Evolutionary conservation across 2,329 filamentous ascomycete species (phyloP), one percentile per base, ranked within the genome.

Genomic region (Fusarium fujikuroi): DNA sequence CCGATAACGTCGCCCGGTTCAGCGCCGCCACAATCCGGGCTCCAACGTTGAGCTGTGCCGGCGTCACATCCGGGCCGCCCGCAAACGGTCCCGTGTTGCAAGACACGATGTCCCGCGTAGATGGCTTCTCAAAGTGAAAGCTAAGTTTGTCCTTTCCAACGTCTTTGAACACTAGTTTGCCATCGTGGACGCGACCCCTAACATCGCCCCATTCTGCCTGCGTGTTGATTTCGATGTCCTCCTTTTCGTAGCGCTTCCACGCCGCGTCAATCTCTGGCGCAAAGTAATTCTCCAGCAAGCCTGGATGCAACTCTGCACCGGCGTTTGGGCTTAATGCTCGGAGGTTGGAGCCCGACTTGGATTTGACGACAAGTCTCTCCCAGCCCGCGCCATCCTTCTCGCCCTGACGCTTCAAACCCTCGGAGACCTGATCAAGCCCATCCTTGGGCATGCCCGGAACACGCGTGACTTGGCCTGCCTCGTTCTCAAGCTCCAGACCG

Each of bases 21-120:
- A 95, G 89, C 2, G 92, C 92, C 2, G 93, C 93, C 1, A 92
- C 88, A 19, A 96, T 83, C n/a, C 93, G 87, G 0, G 94, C 92
- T 14, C 91, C 91, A 63, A 95, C 88, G 44, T 91, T 90, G 67
- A 89, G 87, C 78, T 87, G 85, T 76, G 85, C 81, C 56, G 82
- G 83, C 5, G 81, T 77, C 61, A 85, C 83, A 42, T 81, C 81
- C 9, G 83, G 75, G 12, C 72, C 72, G 12, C 47, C 68, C 18
- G 66, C 75, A 80, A 92, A 92, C 2, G 90, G 87, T 0, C 90
- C 90, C n/a, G 82, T 83, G 79, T 81, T 84, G 81, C 87, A 89
- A 56, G 82, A 83, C 74, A 88, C 89, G 61, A 89, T 85, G 76
- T 89, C 86, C 36, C 73, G 77, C 1, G 86, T 83, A 25, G 82